These are phyloP conservation scores for Cutaneotrichosporon cutaneum DNA, from an alignment of 1,284 basidiomycete genomes.

Conservation along the genomic window DNA sequence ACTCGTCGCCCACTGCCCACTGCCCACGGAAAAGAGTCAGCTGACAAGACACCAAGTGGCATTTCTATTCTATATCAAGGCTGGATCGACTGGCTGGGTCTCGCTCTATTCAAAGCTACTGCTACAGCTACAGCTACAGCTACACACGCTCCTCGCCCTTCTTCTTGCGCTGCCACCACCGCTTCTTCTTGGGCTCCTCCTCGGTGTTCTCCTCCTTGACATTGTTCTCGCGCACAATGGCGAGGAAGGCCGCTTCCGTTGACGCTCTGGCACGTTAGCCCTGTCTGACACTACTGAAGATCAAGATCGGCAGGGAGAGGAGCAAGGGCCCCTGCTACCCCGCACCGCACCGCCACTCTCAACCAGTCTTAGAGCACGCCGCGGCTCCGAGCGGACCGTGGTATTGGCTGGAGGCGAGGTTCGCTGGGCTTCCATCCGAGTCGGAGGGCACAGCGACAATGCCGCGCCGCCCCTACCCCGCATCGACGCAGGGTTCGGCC, in stretches of 20 bases:
- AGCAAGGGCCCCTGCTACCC: neutral
- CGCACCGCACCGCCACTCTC: neutral
- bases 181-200: neutral
- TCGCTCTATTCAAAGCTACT: neutral
- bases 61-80: neutral
- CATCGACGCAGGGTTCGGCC: neutral
- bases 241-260: conserved; percentile 42
- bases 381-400: too few relatives aligned
- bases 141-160: neutral
- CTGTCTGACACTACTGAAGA: neutral
- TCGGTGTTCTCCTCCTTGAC: conserved; percentile 16
- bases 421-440: neutral
- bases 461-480: neutral
- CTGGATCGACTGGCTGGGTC: neutral
- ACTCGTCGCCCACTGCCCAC: too few relatives aligned
- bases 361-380: too few relatives aligned
- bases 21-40: too few relatives aligned
- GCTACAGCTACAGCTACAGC: neutral
- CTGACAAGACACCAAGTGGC: neutral
- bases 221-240: conserved; percentile 39
- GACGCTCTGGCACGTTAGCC: conserved; percentile 29
- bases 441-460: neutral
- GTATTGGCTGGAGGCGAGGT: neutral
- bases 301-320: neutral
- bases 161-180: conserved; percentile 11